Evolutionary conservation across 495 filamentous ascomycete species (phyloP), one percentile per base, ranked within the genome.

Genomic region (Annulohypoxylon stygium): DNA sequence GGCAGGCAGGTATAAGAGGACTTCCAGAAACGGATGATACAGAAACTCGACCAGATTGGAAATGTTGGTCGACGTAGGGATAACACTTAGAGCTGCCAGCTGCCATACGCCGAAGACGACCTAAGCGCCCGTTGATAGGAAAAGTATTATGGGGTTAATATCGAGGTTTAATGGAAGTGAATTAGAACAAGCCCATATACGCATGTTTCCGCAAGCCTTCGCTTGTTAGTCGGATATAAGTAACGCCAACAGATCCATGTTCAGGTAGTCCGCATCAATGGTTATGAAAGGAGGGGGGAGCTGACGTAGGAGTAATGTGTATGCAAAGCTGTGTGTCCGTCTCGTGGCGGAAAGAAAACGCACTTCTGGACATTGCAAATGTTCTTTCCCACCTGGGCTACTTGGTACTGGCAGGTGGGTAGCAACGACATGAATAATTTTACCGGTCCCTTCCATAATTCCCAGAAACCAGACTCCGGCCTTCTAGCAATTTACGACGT

Each of bases 181-280:
- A 60, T 41, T 67, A 43, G 66, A 66, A 63, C 50, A 55, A 57
- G 61, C 43, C 36, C 20, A 33, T n/a, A 54, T 36, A 67, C 62
- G 71, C 71, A 74, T 34, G 67, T 70, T 70, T 51, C 71, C 71
- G 71, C 26, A 60, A 60, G 20, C 41, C 50, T 64, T 74, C 67
- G 71, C 65, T 53, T 70, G 55, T 25, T 26, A 30, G 57, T 67
- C 53, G 62, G 58, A 67, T 67, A 69, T 70, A 58, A 53, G 65
- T 45, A 39, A 61, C 20, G 16, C 57, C 61, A 41, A 62, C 61
- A 50, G 65, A 47, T 69, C 47, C n/a, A 48, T 51, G 61, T 39
- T 45, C 12, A 47, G 43, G 43, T 47, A 14, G 43, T 47, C 43
- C 18, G n/a, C 43, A 47, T 43, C 12, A 16, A 20, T 47, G 16